Percentiles rank a stretch among this genome's conserved stretches.
Evolutionary conservation across 2,329 filamentous ascomycete species (phyloP).

Genomic region (Onygenales sp.): DNA sequence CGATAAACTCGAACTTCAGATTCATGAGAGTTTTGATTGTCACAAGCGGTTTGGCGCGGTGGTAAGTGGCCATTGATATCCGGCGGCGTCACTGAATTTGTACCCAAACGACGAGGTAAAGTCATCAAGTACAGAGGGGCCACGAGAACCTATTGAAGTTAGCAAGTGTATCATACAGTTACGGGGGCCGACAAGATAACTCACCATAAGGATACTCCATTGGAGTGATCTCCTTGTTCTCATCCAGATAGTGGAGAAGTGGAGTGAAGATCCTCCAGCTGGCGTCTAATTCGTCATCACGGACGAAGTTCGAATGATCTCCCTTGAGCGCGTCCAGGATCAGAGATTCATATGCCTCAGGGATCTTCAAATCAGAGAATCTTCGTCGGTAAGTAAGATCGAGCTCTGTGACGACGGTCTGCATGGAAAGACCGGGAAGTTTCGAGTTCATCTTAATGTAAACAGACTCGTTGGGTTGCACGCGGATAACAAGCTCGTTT

Average conservation of each 20-base stretch:
- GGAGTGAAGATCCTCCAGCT: constrained; percentile 99
- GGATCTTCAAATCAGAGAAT: constrained; percentile 98
- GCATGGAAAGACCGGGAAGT: constrained; percentile 95
- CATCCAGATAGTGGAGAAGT: constrained; percentile 92
- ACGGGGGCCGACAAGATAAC: constrained; percentile 23
- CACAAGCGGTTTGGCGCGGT: constrained; percentile 73
- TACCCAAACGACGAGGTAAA: constrained; percentile 98
- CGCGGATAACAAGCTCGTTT: constrained; percentile 98
- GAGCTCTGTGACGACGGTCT: constrained; percentile 96
- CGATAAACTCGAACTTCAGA: background rate
- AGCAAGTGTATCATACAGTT: background rate
- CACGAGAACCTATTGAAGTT: constrained; percentile 66
- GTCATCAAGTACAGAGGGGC: constrained; percentile 91
- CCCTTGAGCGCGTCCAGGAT: constrained; percentile 97
- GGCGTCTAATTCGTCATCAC: constrained; percentile 92
- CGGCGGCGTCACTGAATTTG: constrained; percentile 94
- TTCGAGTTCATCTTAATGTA: constrained; percentile 99
- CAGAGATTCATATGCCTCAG: constrained; percentile 95
- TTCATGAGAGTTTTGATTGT: constrained; percentile 17
- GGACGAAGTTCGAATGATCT: constrained; percentile 98
- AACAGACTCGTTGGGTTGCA: constrained; percentile 98
- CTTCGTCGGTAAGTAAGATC: constrained; percentile 95
- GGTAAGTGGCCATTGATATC: constrained; percentile 88
- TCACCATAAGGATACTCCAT: constrained; percentile 99
- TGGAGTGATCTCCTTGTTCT: constrained; percentile 98